Evolutionary conservation across 2,329 filamentous ascomycete genomes (phyloP), one percentile per base, ranked within the genome.

Genomic region (Trichoderma sp.): DNA sequence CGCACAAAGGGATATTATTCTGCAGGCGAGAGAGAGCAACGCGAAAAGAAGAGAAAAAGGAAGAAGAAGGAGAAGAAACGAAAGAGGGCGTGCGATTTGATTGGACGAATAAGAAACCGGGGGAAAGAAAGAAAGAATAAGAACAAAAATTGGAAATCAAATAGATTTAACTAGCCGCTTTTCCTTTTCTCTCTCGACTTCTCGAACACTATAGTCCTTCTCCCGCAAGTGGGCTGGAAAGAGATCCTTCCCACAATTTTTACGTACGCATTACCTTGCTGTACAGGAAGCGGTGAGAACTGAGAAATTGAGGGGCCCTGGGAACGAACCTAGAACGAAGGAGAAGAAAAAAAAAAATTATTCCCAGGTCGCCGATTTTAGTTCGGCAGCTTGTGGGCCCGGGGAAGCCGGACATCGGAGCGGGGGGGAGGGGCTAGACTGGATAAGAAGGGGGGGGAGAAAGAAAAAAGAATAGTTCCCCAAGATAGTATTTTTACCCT

Each of bases 391-490:
- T 37, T 37, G 52, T 48, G 50, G 32, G 35, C 13, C 50, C 50
- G 61, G 61, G 32, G 34, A 58, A 50, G 61, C 61, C 61, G 61
- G 61, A 56, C 52, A 64, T 64, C 61, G 61, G 61, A 64, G 61
- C 61, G 61, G 61, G 61, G 60, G 37, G 15, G 35, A 27, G 35
- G 52, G 35, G 27, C 48, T 56, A n/a, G 34, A n/a, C 12, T 29
- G 34, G 50, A 52, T 34, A 15, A 15, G 58, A 29, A 29, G 12
- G 29, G 25, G 12, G 12, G 4, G n/a, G 2, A 25, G 32, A 15
- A 8, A 7, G 15, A 34, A 25, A 37, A 50, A 34, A 15, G 22
- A n/a, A n/a, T n/a, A n/a, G n/a, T n/a, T 27, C 3, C n/a, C 3
- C 17, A 19, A 32, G 9, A n/a, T n/a, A n/a, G n/a, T n/a, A n/a